These are phyloP conservation scores for Fusarium camptoceras DNA, from an alignment of 2,329 filamentous ascomycete genomes.

Conservation along the genomic window DNA sequence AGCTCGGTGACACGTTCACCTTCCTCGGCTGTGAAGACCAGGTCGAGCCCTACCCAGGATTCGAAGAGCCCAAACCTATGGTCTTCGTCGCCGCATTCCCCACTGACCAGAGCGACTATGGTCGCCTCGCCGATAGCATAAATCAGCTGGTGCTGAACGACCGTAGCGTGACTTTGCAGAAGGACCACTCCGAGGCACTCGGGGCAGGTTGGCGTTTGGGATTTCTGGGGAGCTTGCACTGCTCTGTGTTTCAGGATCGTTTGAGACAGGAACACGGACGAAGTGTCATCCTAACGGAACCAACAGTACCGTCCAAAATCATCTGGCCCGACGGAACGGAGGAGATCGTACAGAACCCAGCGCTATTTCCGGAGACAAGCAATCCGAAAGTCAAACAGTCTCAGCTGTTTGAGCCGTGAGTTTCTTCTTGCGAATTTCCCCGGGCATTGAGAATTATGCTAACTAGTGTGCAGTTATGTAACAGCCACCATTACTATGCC, in stretches of 20 bases:
- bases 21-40: constrained; percentile 78
- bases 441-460: not conserved
- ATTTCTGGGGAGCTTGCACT: constrained; percentile 96
- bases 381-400: constrained; percentile 59
- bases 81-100: constrained; percentile 98
- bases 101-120: constrained; percentile 88
- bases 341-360: constrained; percentile 84
- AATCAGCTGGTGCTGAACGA: constrained; percentile 94
- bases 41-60: constrained; percentile 87
- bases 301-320: constrained; percentile 92
- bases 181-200: constrained; percentile 93
- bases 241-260: constrained; percentile 98
- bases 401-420: constrained; percentile 64
- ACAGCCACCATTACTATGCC: constrained; percentile 88
- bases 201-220: constrained; percentile 94
- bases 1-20: constrained; percentile 95
- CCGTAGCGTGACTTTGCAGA: constrained; percentile 91
- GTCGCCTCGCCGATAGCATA: constrained; percentile 91
- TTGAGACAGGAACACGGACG: constrained; percentile 93
- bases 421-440: constrained; percentile 20
- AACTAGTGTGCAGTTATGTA: constrained; percentile 67
- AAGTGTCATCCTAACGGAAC: constrained; percentile 96
- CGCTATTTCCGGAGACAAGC: constrained; percentile 82
- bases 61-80: constrained; percentile 98
- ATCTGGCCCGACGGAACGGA: constrained; percentile 82